These are phyloP conservation scores for Populus tremula DNA, from an alignment of 345 rosid genomes.

Conservation along the genomic window DNA sequence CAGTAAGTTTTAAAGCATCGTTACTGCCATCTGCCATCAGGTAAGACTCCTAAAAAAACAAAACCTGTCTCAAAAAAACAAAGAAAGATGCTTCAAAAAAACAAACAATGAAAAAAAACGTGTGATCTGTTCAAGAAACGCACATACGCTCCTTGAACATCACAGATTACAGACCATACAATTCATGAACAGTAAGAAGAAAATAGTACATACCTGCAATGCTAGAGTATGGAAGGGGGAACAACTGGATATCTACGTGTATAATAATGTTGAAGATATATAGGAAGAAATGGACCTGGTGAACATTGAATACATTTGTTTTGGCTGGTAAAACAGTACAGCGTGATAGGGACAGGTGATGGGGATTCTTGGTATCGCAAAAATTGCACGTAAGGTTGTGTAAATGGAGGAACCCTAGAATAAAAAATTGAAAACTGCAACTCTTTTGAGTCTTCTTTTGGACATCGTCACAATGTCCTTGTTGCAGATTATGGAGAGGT, in stretches of 20 bases:
- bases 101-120: not conserved
- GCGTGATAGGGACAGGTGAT: constrained; percentile 31
- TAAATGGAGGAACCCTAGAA: not conserved
- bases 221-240: not conserved
- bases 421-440: not conserved
- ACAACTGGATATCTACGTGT: not conserved
- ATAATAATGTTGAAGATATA: constrained; percentile 24
- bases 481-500: constrained; percentile 12
- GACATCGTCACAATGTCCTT: not conserved
- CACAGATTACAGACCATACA: not conserved
- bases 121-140: not conserved
- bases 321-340: constrained; percentile 26
- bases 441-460: not conserved
- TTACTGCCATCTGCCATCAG: constrained; percentile 37
- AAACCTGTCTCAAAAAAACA: constrained; percentile 15
- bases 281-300: constrained; percentile 21
- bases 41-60: constrained; percentile 4
- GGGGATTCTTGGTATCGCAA: not conserved
- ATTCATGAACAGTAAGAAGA: not conserved
- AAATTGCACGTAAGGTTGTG: not conserved
- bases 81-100: not conserved
- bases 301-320: not conserved
- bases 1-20: constrained; percentile 36
- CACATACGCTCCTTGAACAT: too few species aligned
- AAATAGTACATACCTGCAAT: constrained; percentile 5